Base-by-base conservation (phyloP, 495 filamentous ascomycete genomes). In the Trichoderma erinaceum region DNA sequence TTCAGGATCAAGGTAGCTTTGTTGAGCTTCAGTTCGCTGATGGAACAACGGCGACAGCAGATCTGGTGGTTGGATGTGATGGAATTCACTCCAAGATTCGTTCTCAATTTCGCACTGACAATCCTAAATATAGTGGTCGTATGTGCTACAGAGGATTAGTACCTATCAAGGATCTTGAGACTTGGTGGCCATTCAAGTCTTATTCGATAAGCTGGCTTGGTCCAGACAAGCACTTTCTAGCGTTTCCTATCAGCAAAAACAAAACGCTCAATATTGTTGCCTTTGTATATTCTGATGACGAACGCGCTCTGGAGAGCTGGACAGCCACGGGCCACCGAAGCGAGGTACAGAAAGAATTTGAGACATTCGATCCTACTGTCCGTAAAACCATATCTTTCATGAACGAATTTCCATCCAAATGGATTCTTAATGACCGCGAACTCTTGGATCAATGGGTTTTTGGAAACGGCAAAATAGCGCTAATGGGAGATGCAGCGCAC, bases 11-110 rank as follows among this genome's bases (percentile, higher is more conserved):
- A 35, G 69, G 68, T 0, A 43, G 58, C 25, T n/a, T 29, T 2
- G 69, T 71, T n/a, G 64, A 69, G 65, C 68, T 79, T 3, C 56
- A 63, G 13, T 78, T 79, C 32, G 71, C 69, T 16, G 77, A 79
- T 61, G 73, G 70, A 4, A 74, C 72, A 11, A n/a, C 71, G 0
- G 69, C 71, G 1, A 35, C 46, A 1, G 74, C 75, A 0, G 71
- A 77, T 50, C 66, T 79, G 4, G 79, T 86, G 12, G 81, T 87
- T 65, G 85, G 81, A n/a, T 84, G 81, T 70, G 85, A 87, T 70
- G 85, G 85, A 2, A 83, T 87, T 67, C 81, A 79, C 64, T 85
- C 83, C 4, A 71, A 73, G 1, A 75, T 85, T 0, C 77, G 84
- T 29, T 74, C 75, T 0, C 74, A 75, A 64, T 76, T 70, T 64